Evolutionary conservation across 176 grass and related monocot species (phyloP).

Genomic region (Carex littledalei): DNA sequence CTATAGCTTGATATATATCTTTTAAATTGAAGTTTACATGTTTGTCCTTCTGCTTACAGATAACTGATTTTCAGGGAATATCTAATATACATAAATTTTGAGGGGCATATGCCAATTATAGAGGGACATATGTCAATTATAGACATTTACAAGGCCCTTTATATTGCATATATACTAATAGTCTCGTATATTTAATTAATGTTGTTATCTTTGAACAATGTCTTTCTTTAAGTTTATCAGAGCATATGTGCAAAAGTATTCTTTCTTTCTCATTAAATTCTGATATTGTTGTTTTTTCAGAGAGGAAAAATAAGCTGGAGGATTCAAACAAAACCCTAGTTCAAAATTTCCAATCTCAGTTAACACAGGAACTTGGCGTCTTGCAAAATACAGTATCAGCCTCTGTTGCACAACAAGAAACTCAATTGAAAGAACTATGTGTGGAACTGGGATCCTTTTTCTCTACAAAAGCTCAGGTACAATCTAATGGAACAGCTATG

Average conservation of each 20-base stretch:
- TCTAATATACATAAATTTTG: neutral
- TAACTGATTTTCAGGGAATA: neutral
- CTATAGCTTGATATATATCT: neutral
- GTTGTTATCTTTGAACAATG: neutral
- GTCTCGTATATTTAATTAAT: neutral
- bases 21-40: neutral
- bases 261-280: neutral
- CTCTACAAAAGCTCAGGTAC: slow-evolving; percentile 57
- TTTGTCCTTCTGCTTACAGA: slow-evolving; percentile 6
- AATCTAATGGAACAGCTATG: neutral
- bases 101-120: neutral
- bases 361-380: slow-evolving; percentile 49
- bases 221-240: neutral
- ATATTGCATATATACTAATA: neutral
- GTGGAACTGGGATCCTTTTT: slow-evolving; percentile 50
- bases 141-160: neutral
- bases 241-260: neutral
- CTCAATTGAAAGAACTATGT: slow-evolving; percentile 63
- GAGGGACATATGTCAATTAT: neutral
- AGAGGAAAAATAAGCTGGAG: slow-evolving; percentile 64
- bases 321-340: slow-evolving; percentile 61
- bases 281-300: slow-evolving; percentile 37
- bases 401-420: slow-evolving; percentile 61
- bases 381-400: slow-evolving; percentile 56
- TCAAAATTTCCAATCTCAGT: slow-evolving; percentile 51